Base-by-base conservation (phyloP, 2,329 filamentous ascomycete species). In the Nigrospora osmanthi region DNA sequence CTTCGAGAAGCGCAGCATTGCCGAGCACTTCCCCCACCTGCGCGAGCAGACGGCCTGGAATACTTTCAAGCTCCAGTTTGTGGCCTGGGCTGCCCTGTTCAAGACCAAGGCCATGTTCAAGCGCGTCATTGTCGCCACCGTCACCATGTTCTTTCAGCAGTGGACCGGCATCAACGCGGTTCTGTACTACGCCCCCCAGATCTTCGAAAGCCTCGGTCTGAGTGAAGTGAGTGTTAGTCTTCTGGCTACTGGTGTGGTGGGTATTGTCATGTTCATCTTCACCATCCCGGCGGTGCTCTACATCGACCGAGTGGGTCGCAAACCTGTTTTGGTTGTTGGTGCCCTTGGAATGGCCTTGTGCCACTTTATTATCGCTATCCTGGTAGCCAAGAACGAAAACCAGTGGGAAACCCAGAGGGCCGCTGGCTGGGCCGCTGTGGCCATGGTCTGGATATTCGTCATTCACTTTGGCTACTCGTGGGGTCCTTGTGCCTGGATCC, bases 391-490 rank as follows among this genome's bases (percentile, higher is more conserved):
- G 49, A 80, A 82, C 56, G 65, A 78, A n/a, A 58, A 78, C 50
- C 63, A 71, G 4, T 89, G 83, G 71, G 58, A 62, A 0, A 58
- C 67, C 0, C 74, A 88, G 49, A 54, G 61, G 7, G 76, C 74
- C 0, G 81, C 83, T 0, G 85, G 85, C 1, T 89, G 86, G 86
- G 85, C 83, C 0, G 82, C 74, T 6, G 69, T 74, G 2, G 66
- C 59, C 43, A 83, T 86, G 76, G 79, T 86, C 10, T 89, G 85
- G 84, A 70, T 89, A 0, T 89, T 86, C 51, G 80, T 87, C 28
- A 69, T 87, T 30, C 77, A 85, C 61, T 89, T 89, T 55, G 86
- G 82, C 30, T 88, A 87, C 58, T 81, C 76, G 0, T 89, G 85
- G 85, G 83, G 84, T 0, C 85, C 84, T 3, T 83, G 80, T 54